Evolutionary conservation across 805 yeast species (phyloP).

Genomic region (Ogataea kodamae): DNA sequence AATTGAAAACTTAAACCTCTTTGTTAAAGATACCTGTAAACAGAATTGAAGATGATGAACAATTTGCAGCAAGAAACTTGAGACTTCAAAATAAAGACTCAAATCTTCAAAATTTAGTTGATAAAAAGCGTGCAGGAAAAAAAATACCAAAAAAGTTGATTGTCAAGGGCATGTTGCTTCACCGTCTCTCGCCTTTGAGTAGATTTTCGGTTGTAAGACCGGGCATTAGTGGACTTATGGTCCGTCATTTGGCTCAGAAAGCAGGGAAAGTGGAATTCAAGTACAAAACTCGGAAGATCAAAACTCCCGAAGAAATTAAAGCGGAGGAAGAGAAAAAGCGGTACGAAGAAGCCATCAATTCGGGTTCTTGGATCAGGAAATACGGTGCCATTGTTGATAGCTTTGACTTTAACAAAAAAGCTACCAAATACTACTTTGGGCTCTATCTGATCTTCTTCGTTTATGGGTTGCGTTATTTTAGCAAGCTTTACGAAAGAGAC

Average conservation of each 20-base stretch:
- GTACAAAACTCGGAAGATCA: slow-evolving; percentile 26
- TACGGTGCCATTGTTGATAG: slow-evolving; percentile 56
- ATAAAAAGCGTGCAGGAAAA: slow-evolving; percentile 7
- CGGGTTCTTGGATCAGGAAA: slow-evolving; percentile 35
- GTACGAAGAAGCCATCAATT: slow-evolving; percentile 33
- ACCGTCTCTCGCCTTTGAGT: not conserved
- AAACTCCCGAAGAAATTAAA: slow-evolving; percentile 28
- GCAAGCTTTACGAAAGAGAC: slow-evolving; percentile 63
- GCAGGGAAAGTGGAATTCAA: slow-evolving; percentile 25
- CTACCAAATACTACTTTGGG: slow-evolving; percentile 63
- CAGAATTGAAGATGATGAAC: not conserved
- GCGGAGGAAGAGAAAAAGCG: slow-evolving; percentile 29
- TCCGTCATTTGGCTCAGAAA: slow-evolving; percentile 1
- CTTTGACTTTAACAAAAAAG: slow-evolving; percentile 53
- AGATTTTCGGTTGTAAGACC: slow-evolving; percentile 1
- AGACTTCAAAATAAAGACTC: slow-evolving; percentile 4
- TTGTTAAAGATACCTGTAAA: not conserved
- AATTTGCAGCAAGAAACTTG: slow-evolving; percentile 1
- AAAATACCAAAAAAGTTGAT: slow-evolving; percentile 1
- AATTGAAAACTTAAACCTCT: not conserved
- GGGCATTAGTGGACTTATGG: not conserved
- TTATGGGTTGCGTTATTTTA: slow-evolving; percentile 62
- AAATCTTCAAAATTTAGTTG: slow-evolving; percentile 6
- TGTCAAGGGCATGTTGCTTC: slow-evolving; percentile 3
- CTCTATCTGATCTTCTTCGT: slow-evolving; percentile 53